phyloP scores from a whole-genome alignment of 306 rosid genomes.

The Rubus idaeus region DNA sequence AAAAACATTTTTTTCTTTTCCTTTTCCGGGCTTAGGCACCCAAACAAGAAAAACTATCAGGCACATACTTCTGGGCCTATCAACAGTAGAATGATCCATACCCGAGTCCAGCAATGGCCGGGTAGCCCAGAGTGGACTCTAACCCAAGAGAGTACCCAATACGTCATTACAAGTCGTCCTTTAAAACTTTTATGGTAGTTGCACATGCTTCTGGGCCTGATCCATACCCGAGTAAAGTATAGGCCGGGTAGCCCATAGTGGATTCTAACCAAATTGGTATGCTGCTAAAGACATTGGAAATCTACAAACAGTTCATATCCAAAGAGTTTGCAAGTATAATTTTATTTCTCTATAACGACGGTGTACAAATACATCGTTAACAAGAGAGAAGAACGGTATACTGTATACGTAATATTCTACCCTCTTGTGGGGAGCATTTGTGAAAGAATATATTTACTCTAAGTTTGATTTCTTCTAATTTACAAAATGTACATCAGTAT shows the following conservation, averaged over 20 bases:
- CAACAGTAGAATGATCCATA: too few species aligned
- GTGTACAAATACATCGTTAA: constrained; percentile 28
- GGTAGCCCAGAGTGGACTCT: too few species aligned
- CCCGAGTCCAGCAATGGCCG: too few species aligned
- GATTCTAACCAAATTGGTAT: too few species aligned
- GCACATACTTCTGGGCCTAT: too few species aligned
- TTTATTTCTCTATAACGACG: constrained; percentile 30
- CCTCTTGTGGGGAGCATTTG: constrained; percentile 25
- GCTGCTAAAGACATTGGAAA: background rate
- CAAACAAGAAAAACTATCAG: too few species aligned
- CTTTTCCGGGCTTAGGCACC: too few species aligned
- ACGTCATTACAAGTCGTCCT: too few species aligned
- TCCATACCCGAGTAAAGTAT: background rate
- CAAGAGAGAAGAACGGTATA: constrained; percentile 11
- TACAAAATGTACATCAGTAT: constrained; percentile 50
- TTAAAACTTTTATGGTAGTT: too few species aligned
- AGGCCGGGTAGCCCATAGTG: background rate
- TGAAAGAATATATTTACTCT: constrained; percentile 31
- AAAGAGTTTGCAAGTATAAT: constrained; percentile 14
- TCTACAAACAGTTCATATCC: constrained; percentile 7
- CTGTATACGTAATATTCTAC: constrained; percentile 11
- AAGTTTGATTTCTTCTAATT: constrained; percentile 14
- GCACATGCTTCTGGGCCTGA: too few species aligned
- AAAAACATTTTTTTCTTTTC: too few species aligned
- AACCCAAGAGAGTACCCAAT: too few species aligned